Evolutionary conservation across 1,284 basidiomycete species (phyloP).

Genomic region (Phaffia rhodozyma): DNA sequence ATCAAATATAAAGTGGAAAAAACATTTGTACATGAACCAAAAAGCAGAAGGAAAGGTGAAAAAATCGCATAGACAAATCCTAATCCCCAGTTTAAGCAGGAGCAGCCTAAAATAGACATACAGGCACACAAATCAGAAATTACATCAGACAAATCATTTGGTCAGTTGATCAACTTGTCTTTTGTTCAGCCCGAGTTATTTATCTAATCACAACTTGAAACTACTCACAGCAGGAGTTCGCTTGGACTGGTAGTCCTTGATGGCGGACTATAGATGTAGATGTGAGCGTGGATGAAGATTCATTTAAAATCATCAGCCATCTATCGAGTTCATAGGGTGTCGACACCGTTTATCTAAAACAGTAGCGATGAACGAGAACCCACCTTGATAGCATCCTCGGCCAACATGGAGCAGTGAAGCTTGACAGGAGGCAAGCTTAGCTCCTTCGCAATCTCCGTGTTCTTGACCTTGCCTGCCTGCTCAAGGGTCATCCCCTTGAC

Average conservation of each 20-base stretch:
- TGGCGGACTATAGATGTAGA: slow-evolving; percentile 53
- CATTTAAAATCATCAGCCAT: not conserved
- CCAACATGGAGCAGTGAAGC: slow-evolving; percentile 63
- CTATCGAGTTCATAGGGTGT: not conserved
- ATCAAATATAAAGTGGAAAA: too few species aligned
- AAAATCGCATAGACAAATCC: too few species aligned
- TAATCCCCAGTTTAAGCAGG: too few species aligned
- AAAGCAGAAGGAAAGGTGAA: too few species aligned
- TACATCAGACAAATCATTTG: too few species aligned
- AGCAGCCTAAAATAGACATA: too few species aligned
- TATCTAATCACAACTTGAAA: too few species aligned
- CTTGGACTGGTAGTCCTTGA: slow-evolving; percentile 81
- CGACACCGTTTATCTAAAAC: slow-evolving; percentile 9
- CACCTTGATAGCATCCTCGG: slow-evolving; percentile 83
- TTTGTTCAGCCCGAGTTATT: too few species aligned
- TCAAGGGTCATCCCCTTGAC: slow-evolving; percentile 91
- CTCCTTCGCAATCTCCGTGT: slow-evolving; percentile 98
- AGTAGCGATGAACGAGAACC: slow-evolving; percentile 23
- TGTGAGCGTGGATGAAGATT: not conserved
- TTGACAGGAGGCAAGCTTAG: slow-evolving; percentile 93
- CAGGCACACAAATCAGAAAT: too few species aligned
- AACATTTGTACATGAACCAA: too few species aligned
- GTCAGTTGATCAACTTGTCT: too few species aligned
- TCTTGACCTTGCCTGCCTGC: slow-evolving; percentile 91
- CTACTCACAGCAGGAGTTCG: slow-evolving; percentile 35